A percentile compares a stretch with the other conserved stretches of the same genome.
Conservation (phyloP, 257 asterid species). For the Pogostemon cablin region DNA sequence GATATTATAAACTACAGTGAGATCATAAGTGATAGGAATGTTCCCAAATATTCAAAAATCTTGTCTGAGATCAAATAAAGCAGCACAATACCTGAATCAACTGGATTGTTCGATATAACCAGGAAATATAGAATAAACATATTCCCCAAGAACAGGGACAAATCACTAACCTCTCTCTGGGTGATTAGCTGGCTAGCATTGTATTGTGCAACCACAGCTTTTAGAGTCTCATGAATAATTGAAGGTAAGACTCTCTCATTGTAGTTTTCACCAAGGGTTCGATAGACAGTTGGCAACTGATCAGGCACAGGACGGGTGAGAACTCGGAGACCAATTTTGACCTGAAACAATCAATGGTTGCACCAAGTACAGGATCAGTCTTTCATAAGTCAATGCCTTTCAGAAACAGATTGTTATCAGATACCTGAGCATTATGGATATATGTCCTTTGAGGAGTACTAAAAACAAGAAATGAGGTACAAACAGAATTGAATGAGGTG, state of each 20-base stretch:
- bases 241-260: conserved; percentile 91
- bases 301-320: conserved; percentile 89
- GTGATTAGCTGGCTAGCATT: conserved; percentile 96
- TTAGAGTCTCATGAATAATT: conserved; percentile 85
- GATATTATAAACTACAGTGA: not conserved
- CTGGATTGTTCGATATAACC: not conserved
- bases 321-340: conserved; percentile 89
- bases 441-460: not conserved
- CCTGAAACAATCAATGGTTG: conserved; percentile 48
- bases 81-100: conserved; percentile 6
- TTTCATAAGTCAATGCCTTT: not conserved
- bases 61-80: conserved; percentile 15
- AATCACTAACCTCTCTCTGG: conserved; percentile 80
- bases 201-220: conserved; percentile 91
- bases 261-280: conserved; percentile 86
- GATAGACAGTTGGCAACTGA: conserved; percentile 77
- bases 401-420: not conserved
- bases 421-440: not conserved
- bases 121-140: not conserved
- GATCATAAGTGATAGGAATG: not conserved
- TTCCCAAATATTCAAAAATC: not conserved
- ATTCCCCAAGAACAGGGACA: not conserved
- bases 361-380: conserved; percentile 20
- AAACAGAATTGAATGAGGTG: not conserved
- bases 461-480: not conserved